Conservation (phyloP, 352 stramenopile species). For the Pythium rishiriense region DNA sequence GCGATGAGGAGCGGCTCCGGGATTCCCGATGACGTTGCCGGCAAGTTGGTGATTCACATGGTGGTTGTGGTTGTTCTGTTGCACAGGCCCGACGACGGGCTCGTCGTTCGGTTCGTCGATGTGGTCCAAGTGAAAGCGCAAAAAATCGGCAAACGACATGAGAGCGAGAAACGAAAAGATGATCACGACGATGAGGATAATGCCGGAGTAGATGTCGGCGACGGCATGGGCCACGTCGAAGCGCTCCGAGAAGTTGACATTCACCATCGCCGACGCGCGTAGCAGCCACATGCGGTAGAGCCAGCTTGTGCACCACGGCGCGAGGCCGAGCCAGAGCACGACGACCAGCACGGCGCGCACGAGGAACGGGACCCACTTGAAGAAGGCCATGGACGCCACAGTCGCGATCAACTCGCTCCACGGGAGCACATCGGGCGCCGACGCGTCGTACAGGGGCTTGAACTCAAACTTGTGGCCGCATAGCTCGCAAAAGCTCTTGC, state of each 20-base stretch:
- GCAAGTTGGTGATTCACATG: conserved; percentile 8
- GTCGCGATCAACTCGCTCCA: conserved; percentile 85
- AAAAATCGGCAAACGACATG: conserved; percentile 94
- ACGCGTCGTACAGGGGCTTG: conserved; percentile 88
- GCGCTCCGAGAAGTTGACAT: conserved; percentile 81
- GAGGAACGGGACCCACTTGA: conserved; percentile 89
- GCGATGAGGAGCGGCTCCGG: neutral
- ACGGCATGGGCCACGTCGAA: conserved; percentile 72
- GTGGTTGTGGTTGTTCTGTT: conserved; percentile 22
- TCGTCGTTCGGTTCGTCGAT: conserved; percentile 68
- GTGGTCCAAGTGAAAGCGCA: conserved; percentile 90
- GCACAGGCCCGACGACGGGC: conserved; percentile 16
- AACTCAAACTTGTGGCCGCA: conserved; percentile 93
- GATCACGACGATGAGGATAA: conserved; percentile 90
- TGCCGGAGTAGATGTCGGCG: conserved; percentile 87
- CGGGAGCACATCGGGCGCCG: conserved; percentile 86
- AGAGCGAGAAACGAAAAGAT: conserved; percentile 94
- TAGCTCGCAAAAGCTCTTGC: conserved; percentile 92
- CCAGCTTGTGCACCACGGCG: conserved; percentile 91
- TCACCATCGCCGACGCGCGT: conserved; percentile 80
- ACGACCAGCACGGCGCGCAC: conserved; percentile 75
- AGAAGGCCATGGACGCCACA: conserved; percentile 69
- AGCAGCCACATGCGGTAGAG: conserved; percentile 95
- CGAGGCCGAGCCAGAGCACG: conserved; percentile 86
- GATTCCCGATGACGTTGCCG: conserved; percentile 1